Evolutionary conservation across 371 early-diverging fungal genomes (phyloP).

Genomic region (Saksenaea oblongispora): DNA sequence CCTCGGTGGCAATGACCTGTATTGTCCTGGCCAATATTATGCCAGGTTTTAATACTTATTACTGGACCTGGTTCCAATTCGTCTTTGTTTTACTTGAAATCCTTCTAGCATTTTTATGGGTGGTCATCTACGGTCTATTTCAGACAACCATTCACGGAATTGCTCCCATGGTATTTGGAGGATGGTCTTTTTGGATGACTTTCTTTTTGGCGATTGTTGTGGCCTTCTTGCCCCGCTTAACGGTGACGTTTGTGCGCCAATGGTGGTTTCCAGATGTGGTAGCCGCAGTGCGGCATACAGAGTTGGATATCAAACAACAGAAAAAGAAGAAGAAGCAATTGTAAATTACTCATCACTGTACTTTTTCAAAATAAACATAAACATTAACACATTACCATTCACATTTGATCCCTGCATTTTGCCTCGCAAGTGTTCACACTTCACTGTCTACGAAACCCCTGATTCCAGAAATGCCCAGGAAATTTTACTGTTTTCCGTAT

Average conservation of each 20-base stretch:
- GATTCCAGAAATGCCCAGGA: no score
- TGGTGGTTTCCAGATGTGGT: slow-evolving; percentile 73
- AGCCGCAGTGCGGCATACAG: slow-evolving; percentile 69
- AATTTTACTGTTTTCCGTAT: no score
- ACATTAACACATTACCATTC: no score
- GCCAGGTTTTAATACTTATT: slow-evolving; percentile 70
- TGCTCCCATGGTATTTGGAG: slow-evolving; percentile 56
- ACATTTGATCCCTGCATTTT: no score
- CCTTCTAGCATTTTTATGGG: slow-evolving; percentile 50
- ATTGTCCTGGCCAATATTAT: slow-evolving; percentile 74
- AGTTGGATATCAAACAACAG: slow-evolving; percentile 27
- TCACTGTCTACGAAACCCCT: no score
- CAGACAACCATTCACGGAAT: slow-evolving; percentile 61
- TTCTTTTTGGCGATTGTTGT: slow-evolving; percentile 55
- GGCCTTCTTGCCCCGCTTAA: slow-evolving; percentile 68
- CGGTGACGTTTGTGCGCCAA: slow-evolving; percentile 57
- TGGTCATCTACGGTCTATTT: slow-evolving; percentile 60
- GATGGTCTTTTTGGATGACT: slow-evolving; percentile 75
- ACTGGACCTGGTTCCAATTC: slow-evolving; percentile 76
- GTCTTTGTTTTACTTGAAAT: slow-evolving; percentile 52
- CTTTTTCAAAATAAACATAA: not conserved
- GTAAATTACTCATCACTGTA: not conserved
- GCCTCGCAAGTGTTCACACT: no score
- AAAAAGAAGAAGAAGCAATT: slow-evolving; percentile 15
- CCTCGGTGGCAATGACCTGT: slow-evolving; percentile 60